These are phyloP conservation scores for Betula pendula DNA, from an alignment of 306 rosid species.

Conservation along the genomic window DNA sequence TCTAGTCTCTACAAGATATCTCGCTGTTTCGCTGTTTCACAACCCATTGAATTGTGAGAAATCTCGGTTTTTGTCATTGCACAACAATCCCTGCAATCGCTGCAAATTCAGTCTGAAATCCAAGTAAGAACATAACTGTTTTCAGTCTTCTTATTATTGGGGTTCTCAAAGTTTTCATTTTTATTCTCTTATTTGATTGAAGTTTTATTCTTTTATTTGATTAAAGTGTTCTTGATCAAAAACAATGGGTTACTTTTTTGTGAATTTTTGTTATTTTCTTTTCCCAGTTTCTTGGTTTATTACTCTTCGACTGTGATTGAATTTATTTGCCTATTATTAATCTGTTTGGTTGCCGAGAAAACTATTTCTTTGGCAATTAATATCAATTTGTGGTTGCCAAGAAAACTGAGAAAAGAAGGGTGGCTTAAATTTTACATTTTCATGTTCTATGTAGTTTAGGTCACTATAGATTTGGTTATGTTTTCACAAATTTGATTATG, in stretches of 20 bases:
- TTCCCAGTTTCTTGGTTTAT: not conserved
- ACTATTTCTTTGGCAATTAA: not conserved
- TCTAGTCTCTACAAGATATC: not conserved
- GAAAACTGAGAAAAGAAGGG: not conserved
- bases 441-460: not conserved
- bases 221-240: slow-evolving; percentile 12
- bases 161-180: slow-evolving; percentile 9
- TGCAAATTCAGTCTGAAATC: slow-evolving; percentile 30
- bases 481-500: slow-evolving; percentile 21
- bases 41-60: not conserved
- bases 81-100: slow-evolving; percentile 36
- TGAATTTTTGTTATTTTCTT: not conserved
- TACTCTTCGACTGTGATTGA: not conserved
- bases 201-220: not conserved
- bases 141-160: slow-evolving; percentile 4
- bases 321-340: not conserved
- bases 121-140: slow-evolving; percentile 24
- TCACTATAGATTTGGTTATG: slow-evolving; percentile 4
- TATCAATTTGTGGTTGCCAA: not conserved
- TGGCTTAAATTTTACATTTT: not conserved
- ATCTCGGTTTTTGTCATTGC: slow-evolving; percentile 29
- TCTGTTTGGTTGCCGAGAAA: not conserved
- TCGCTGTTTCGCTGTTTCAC: slow-evolving; percentile 1
- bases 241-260: not conserved
- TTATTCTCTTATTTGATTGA: not conserved